Evolutionary conservation across 257 asterid genomes (phyloP), one percentile per base, ranked within the genome.

Genomic region (Fraxinus excelsior): DNA sequence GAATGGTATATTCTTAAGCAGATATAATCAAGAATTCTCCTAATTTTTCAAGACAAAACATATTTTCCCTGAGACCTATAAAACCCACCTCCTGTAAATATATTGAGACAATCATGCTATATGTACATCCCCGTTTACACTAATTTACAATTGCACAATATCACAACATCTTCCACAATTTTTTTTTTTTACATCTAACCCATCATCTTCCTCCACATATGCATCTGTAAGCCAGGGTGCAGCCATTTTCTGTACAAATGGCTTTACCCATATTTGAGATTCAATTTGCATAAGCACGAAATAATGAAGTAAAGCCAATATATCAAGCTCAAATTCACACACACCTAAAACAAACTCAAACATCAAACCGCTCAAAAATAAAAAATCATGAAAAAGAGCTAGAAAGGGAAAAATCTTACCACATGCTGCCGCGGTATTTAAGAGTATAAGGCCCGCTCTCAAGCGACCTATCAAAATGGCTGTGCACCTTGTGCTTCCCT

Each of bases 371-470:
- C 29, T 58, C 28, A 23, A 58, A 58, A 58, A 74, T 21, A 35
- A 35, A 78, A 42, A 81, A 29, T 70, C 38, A 76, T 34, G 51
- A 31, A 23, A n/a, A 46, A 37, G 34, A 26, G 58, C 67, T 46
- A 74, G n/a, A 56, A 25, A 25, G 64, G 42, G 77, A 40, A 66
- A 26, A 42, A 31, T 67, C 70, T 80, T 88, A 92, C 97, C 97
- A 92, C 97, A 92, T 92, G 82, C 92, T 86, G 76, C 97, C 97
- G 1, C 95, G 88, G 71, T 88, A 90, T 74, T 85, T 92, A 53
- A 92, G 89, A 7, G 97, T 92, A 38, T 89, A 90, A 0, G 97
- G 96, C 8, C 98, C 98, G 46, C 94, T 91, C 85, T 91, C 97
- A 14, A 90, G 91, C 56, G 96, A 87, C 74, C 98, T 86, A 86